Conservation (phyloP, 2,329 filamentous ascomycete genomes). For the Acarospora socialis region DNA sequence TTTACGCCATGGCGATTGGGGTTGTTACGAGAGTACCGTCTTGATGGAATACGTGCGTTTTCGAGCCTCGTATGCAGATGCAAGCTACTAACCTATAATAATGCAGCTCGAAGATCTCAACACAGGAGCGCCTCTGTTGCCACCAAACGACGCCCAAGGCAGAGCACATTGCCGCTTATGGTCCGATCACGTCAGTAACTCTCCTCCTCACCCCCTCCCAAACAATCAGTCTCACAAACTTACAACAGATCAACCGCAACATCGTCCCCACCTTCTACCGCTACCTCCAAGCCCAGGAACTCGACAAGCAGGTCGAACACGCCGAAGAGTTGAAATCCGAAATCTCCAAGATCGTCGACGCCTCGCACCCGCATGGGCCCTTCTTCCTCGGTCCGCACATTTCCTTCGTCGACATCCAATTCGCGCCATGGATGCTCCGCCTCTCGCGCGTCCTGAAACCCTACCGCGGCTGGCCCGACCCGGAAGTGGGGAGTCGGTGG, state of each 20-base stretch:
- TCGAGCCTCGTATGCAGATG: not conserved
- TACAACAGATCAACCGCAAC: constrained; percentile 61
- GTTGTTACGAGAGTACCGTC: constrained; percentile 66
- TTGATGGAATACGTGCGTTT: constrained; percentile 65
- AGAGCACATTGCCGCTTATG: constrained; percentile 65
- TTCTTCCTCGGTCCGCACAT: constrained; percentile 50
- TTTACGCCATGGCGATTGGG: constrained; percentile 65
- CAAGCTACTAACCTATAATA: not conserved
- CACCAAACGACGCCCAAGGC: constrained; percentile 47
- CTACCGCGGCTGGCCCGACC: constrained; percentile 51
- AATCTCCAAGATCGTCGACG: constrained; percentile 47
- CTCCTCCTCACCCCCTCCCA: constrained; percentile 3
- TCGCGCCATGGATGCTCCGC: constrained; percentile 61
- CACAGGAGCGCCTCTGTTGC: constrained; percentile 46
- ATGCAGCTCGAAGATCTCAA: constrained; percentile 60
- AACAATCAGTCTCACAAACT: constrained; percentile 11
- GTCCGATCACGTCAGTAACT: constrained; percentile 56
- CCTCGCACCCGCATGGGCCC: constrained; percentile 45
- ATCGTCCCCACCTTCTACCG: constrained; percentile 66
- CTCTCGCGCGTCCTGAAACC: constrained; percentile 51
- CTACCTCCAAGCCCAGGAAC: constrained; percentile 52
- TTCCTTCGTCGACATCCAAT: constrained; percentile 57
- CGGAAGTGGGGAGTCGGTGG: constrained; percentile 50
- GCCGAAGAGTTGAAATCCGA: constrained; percentile 49
- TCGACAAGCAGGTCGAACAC: constrained; percentile 41